Conservation (phyloP, 768 basidiomycete genomes). For the Dacryopinax spathularia region DNA sequence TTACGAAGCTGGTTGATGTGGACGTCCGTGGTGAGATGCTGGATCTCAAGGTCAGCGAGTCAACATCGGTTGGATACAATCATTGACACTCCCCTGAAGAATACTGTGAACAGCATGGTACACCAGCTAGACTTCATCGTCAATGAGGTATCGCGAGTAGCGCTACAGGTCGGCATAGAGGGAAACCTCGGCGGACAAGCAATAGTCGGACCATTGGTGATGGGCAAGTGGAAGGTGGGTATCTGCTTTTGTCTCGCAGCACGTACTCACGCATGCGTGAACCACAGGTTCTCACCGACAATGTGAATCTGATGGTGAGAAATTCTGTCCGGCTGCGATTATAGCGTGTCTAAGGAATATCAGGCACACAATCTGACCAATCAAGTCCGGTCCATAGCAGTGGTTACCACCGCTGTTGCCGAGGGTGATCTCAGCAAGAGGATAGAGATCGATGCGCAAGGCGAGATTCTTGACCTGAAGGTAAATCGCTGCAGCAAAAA, state of each 20-base stretch:
- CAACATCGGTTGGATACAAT: neutral
- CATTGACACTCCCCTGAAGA: slow-evolving; percentile 30
- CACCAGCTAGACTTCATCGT: slow-evolving; percentile 21
- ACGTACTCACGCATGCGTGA: slow-evolving; percentile 22
- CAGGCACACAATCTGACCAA: slow-evolving; percentile 24
- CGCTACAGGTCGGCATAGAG: slow-evolving; percentile 81
- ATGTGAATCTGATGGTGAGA: slow-evolving; percentile 26
- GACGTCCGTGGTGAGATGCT: slow-evolving; percentile 86
- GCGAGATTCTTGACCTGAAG: slow-evolving; percentile 70
- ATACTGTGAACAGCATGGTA: slow-evolving; percentile 80
- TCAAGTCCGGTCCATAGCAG: slow-evolving; percentile 30
- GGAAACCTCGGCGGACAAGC: slow-evolving; percentile 92
- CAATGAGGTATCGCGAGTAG: slow-evolving; percentile 65
- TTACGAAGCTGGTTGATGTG: slow-evolving; percentile 71
- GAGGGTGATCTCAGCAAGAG: slow-evolving; percentile 10
- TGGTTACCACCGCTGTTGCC: slow-evolving; percentile 29
- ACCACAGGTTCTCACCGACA: slow-evolving; percentile 17
- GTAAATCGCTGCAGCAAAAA: no score
- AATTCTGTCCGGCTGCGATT: neutral
- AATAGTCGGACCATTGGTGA: slow-evolving; percentile 77
- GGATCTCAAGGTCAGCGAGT: slow-evolving; percentile 45
- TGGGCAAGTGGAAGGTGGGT: slow-evolving; percentile 77
- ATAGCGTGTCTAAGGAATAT: neutral
- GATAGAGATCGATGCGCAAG: slow-evolving; percentile 80
- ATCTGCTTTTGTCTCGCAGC: slow-evolving; percentile 24